Conservation (phyloP, 2,329 filamentous ascomycete species). For the Diaporthe ilicicola region DNA sequence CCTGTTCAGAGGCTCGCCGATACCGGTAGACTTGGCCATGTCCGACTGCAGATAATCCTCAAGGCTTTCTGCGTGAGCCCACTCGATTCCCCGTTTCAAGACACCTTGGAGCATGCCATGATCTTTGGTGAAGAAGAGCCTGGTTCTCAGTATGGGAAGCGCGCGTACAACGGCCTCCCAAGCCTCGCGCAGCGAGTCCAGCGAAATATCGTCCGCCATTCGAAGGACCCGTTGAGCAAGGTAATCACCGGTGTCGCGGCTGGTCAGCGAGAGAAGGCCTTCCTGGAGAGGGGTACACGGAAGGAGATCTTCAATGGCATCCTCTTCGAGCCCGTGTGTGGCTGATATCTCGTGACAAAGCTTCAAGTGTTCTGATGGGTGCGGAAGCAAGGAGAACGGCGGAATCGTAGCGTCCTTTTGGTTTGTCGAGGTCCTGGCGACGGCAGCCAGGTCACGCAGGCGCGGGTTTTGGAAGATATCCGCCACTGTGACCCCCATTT, state of each 20-base stretch:
- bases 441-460: slow-evolving; percentile 33
- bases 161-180: slow-evolving; percentile 41
- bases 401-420: not conserved
- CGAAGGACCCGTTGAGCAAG: slow-evolving; percentile 42
- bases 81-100: slow-evolving; percentile 42
- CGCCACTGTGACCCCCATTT: slow-evolving; percentile 35
- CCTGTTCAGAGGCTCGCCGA: slow-evolving; percentile 48
- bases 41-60: slow-evolving; percentile 43
- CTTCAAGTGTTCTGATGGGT: not conserved
- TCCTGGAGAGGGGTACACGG: slow-evolving; percentile 50
- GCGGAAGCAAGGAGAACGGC: not conserved
- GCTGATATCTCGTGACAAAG: slow-evolving; percentile 15
- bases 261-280: slow-evolving; percentile 46
- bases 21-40: slow-evolving; percentile 20
- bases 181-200: slow-evolving; percentile 39
- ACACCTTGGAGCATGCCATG: slow-evolving; percentile 49
- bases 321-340: slow-evolving; percentile 29
- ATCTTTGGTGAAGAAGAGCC: slow-evolving; percentile 42
- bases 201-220: slow-evolving; percentile 36
- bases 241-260: slow-evolving; percentile 44
- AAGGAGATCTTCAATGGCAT: slow-evolving; percentile 47
- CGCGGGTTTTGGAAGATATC: slow-evolving; percentile 38
- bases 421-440: not conserved
- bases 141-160: slow-evolving; percentile 45
- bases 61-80: slow-evolving; percentile 36